Conservation (phyloP, 352 stramenopile genomes). For the Phytophthora tentaculata region DNA sequence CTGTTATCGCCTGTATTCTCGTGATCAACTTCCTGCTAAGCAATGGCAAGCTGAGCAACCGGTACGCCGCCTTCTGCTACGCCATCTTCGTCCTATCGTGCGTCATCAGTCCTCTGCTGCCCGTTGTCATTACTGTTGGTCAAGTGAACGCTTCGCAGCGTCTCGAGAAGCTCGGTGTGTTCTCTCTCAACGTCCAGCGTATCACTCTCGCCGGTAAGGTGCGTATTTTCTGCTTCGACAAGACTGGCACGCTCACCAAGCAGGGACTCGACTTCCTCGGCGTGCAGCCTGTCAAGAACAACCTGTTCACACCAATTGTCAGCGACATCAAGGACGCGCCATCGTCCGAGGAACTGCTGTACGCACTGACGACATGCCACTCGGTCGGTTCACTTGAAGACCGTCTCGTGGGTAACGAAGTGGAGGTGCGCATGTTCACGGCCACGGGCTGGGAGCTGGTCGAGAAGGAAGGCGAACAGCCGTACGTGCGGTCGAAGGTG, state of each 20-base stretch:
- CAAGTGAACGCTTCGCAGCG: slow-evolving; percentile 87
- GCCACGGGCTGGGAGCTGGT: slow-evolving; percentile 53
- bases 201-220: slow-evolving; percentile 93
- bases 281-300: slow-evolving; percentile 25
- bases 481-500: slow-evolving; percentile 45
- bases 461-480: slow-evolving; percentile 41
- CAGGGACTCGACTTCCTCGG: slow-evolving; percentile 85
- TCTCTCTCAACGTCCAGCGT: slow-evolving; percentile 82
- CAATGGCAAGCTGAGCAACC: slow-evolving; percentile 41
- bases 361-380: slow-evolving; percentile 83
- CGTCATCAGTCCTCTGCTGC: slow-evolving; percentile 83
- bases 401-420: slow-evolving; percentile 82
- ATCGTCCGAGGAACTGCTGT: slow-evolving; percentile 53
- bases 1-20: slow-evolving; percentile 67
- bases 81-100: slow-evolving; percentile 76
- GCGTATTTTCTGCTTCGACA: slow-evolving; percentile 91
- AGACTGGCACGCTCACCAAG: slow-evolving; percentile 93
- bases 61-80: slow-evolving; percentile 64
- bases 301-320: slow-evolving; percentile 36
- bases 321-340: slow-evolving; percentile 60
- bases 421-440: slow-evolving; percentile 81
- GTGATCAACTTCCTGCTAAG: slow-evolving; percentile 72
- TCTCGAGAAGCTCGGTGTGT: slow-evolving; percentile 73
- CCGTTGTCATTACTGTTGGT: slow-evolving; percentile 87
- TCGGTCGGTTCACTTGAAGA: slow-evolving; percentile 73